These are phyloP conservation scores for Pholiota molesta DNA, from an alignment of 768 basidiomycete genomes.

Conservation along the genomic window DNA sequence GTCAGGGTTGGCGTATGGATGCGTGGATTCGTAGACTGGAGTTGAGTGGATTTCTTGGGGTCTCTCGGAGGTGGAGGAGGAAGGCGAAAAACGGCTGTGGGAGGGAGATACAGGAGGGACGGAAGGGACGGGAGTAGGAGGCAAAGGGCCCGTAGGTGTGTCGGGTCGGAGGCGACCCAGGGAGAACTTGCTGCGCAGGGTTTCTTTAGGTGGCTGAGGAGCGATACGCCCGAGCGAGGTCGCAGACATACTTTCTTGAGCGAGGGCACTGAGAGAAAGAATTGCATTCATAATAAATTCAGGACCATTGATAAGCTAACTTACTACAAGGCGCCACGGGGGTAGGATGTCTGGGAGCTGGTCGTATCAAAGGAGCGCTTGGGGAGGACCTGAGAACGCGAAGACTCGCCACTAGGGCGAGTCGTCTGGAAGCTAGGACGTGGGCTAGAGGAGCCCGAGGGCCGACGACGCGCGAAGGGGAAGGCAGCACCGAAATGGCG, in stretches of 20 bases:
- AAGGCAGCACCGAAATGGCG: slow-evolving; percentile 30
- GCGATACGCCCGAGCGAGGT: slow-evolving; percentile 47
- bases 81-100: slow-evolving; percentile 9
- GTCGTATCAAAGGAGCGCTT: slow-evolving; percentile 65
- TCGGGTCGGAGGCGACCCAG: slow-evolving; percentile 40
- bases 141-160: slow-evolving; percentile 35
- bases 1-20: slow-evolving; percentile 86
- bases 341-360: slow-evolving; percentile 50
- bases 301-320: slow-evolving; percentile 30
- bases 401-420: slow-evolving; percentile 70
- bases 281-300: slow-evolving; percentile 7
- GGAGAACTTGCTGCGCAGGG: slow-evolving; percentile 46
- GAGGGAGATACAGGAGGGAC: slow-evolving; percentile 18
- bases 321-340: slow-evolving; percentile 62
- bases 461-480: slow-evolving; percentile 34
- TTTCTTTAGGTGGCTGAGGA: slow-evolving; percentile 32
- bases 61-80: slow-evolving; percentile 6
- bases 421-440: slow-evolving; percentile 35
- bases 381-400: slow-evolving; percentile 49
- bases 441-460: slow-evolving; percentile 48
- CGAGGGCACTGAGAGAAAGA: slow-evolving; percentile 46
- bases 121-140: slow-evolving; percentile 33
- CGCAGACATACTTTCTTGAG: slow-evolving; percentile 64
- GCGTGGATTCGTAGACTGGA: slow-evolving; percentile 43
- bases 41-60: slow-evolving; percentile 6